Base-by-base conservation (phyloP, 768 basidiomycete species). In the Serendipita sp. region DNA sequence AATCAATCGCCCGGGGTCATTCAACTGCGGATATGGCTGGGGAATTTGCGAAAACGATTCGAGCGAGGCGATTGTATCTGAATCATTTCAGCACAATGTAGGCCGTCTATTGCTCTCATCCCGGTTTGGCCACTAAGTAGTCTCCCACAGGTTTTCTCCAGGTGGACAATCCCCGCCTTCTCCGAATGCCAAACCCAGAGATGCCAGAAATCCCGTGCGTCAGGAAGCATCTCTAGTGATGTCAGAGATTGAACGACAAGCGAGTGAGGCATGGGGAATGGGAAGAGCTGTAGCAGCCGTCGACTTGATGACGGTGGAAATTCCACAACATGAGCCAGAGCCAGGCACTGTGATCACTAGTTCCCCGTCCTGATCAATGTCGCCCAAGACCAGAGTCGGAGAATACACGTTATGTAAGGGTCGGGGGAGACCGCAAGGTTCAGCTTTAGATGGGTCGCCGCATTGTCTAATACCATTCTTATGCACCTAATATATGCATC, bases 11-110 rank as follows among this genome's bases (percentile, higher is more conserved):
- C 31, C 78, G 83, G 53, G 90, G 91, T 0, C 91, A 93, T 70
- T 91, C 88, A 13, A 83, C 85, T 0, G 85, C 90, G 2, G 76
- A 75, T 37, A 87, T 86, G 81, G 91, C 89, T 1, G 91, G 90
- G 5, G 74, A 71, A 15, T 91, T 91, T 69, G 88, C 90, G 3
- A 81, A 77, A 64, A 70, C 67, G 2, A 76, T 86, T 60, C 76
- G 78, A 1, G 87, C 89, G 23, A 72, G 80, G 69, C 74, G 76
- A 50, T 74, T 92, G 4, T 79, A 87, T 23, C 71, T 93, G 55
- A 92, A 93, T 71, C 91, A 92, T 71, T 83, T 92, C 36, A 83
- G 87, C 65, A 75, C 77, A 63, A 78, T 84, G 86, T 88, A 66
- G 66, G 78, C 33, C 55, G 23, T 15, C 27, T 11, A 36, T 52